Evolutionary conservation across 495 filamentous ascomycete genomes (phyloP).

Genomic region (Staphylotrichum tortipilum): DNA sequence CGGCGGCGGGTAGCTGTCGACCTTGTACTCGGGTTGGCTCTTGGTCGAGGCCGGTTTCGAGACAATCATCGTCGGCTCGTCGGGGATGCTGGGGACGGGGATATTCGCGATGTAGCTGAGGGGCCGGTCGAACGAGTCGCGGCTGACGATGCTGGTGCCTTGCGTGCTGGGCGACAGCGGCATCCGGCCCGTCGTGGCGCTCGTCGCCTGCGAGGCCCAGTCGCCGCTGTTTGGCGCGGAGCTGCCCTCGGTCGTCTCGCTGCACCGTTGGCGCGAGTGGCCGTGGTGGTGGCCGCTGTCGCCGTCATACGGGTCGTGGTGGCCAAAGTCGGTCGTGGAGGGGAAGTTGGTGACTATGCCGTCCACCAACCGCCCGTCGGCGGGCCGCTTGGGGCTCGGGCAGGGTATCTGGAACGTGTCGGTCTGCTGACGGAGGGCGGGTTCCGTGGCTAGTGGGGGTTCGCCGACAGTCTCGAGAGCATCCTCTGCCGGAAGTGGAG

Average conservation of each 20-base stretch:
- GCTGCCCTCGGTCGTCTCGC: constrained; percentile 46
- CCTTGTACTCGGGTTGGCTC: constrained; percentile 14
- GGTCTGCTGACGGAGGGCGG: constrained; percentile 3
- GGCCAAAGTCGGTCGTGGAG: constrained; percentile 25
- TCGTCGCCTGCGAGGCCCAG: constrained; percentile 48
- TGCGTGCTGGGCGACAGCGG: constrained; percentile 50
- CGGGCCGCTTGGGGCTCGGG: constrained; percentile 7
- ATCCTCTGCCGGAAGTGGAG: background rate
- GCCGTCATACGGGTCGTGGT: constrained; percentile 27
- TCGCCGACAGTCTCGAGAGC: background rate
- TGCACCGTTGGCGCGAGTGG: constrained; percentile 37
- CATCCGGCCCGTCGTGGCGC: constrained; percentile 47
- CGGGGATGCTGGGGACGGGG: constrained; percentile 32
- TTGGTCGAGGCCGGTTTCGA: constrained; percentile 15
- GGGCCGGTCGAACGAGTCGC: constrained; percentile 38
- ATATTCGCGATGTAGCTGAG: constrained; percentile 18
- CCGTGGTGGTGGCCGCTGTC: constrained; percentile 21
- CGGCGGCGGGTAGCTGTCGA: constrained; percentile 2
- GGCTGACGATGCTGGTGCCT: constrained; percentile 49
- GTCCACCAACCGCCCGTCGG: constrained; percentile 29
- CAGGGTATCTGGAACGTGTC: constrained; percentile 6
- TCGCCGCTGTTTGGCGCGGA: constrained; percentile 40
- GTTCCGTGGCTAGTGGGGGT: background rate
- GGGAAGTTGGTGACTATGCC: constrained; percentile 31
- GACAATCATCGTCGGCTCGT: constrained; percentile 21